phyloP scores from a whole-genome alignment of 108 stramenopile species.

The Skeletonema menzelii region DNA sequence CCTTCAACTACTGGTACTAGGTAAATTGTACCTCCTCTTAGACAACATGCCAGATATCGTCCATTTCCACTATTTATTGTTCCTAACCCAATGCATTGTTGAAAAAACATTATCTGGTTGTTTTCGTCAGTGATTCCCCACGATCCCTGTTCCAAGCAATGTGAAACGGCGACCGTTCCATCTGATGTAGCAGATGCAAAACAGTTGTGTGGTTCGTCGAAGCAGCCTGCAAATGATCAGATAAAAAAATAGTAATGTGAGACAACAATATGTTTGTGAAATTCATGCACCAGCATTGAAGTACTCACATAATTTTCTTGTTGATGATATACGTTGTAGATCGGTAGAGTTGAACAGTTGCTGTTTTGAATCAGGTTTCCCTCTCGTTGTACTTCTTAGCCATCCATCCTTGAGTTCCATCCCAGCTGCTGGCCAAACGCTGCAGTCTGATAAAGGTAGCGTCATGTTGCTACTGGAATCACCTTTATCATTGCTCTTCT shows the following conservation, averaged over 20 bases:
- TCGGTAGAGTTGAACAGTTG: conserved; percentile 1
- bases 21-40: conserved; percentile 67
- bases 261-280: not conserved
- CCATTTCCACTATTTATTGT: conserved; percentile 3
- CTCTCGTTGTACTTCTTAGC: conserved; percentile 1
- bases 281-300: not conserved
- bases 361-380: not conserved
- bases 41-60: conserved; percentile 58
- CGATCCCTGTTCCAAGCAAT: conserved; percentile 21
- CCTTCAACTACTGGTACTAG: conserved; percentile 44
- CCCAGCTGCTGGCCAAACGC: conserved; percentile 42
- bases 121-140: conserved; percentile 33
- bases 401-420: conserved; percentile 46
- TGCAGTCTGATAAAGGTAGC: conserved; percentile 24
- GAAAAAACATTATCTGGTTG: conserved; percentile 38
- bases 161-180: conserved; percentile 42
- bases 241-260: not conserved
- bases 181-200: conserved; percentile 43
- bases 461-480: not conserved
- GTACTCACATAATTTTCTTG: conserved; percentile 36
- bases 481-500: not conserved
- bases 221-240: conserved; percentile 17
- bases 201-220: conserved; percentile 21
- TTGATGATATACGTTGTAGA: conserved; percentile 19
- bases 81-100: conserved; percentile 33